These are phyloP conservation scores for Microsporum audouinii DNA, from an alignment of 2,329 filamentous ascomycete species.

Conservation along the genomic window DNA sequence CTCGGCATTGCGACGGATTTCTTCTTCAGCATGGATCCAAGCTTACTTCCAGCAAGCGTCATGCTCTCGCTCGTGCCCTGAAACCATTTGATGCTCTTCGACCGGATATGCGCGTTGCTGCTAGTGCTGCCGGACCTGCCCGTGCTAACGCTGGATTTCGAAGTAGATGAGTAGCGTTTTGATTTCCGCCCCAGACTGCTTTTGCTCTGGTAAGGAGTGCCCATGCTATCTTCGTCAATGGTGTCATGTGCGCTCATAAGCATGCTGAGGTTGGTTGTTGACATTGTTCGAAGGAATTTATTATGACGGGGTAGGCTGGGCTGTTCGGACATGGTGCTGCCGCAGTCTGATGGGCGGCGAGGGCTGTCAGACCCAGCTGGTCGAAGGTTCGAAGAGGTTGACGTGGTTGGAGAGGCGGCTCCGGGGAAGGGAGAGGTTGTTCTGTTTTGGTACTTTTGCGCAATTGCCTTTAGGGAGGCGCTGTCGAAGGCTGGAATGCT, in stretches of 20 bases:
- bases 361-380: neutral
- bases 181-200: neutral
- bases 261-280: slow-evolving; percentile 9
- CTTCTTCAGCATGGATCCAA: slow-evolving; percentile 14
- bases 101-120: slow-evolving; percentile 5
- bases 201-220: neutral
- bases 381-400: neutral
- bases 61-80: slow-evolving; percentile 9
- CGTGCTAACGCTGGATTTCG: neutral
- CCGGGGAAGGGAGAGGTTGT: neutral
- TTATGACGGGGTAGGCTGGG: neutral
- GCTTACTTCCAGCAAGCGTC: slow-evolving; percentile 12
- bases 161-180: neutral
- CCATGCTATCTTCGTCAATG: neutral
- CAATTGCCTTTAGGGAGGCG: slow-evolving; percentile 8
- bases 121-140: neutral
- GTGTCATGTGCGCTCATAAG: neutral
- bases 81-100: slow-evolving; percentile 14
- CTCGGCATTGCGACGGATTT: neutral
- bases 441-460: slow-evolving; percentile 9
- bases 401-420: slow-evolving; percentile 1
- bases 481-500: slow-evolving; percentile 11
- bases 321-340: slow-evolving; percentile 1
- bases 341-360: slow-evolving; percentile 5
- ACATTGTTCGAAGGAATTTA: slow-evolving; percentile 1